Percentiles rank a stretch among this genome's conserved stretches.
Evolutionary conservation across 164 flowering plant genomes (phyloP).

Genomic region (Dillenia suffruticosa): DNA sequence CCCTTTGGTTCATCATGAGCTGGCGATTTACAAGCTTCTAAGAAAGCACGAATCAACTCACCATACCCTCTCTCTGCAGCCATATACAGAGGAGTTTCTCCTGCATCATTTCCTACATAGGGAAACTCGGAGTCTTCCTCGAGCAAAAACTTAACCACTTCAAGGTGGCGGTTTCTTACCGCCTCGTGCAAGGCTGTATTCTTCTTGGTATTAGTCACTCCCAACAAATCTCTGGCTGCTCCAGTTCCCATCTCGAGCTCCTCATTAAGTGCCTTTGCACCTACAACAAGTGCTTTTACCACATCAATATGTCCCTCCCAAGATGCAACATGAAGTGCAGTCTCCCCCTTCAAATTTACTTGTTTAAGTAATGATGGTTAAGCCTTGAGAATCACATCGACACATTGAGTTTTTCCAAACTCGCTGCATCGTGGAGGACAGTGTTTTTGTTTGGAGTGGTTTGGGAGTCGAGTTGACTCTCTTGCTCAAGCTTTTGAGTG

Average conservation of each 20-base stretch:
- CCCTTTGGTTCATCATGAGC: background rate
- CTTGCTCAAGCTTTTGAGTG: too few species aligned
- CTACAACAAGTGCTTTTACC: background rate
- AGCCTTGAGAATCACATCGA: background rate
- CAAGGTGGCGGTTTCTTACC: background rate
- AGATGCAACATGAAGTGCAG: constrained; percentile 6
- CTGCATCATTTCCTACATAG: background rate
- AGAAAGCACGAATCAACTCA: background rate
- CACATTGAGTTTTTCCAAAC: constrained; percentile 1
- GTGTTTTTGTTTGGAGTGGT: constrained; percentile 1
- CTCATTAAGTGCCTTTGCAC: background rate
- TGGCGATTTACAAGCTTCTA: background rate
- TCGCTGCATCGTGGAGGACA: constrained; percentile 5
- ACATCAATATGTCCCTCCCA: background rate
- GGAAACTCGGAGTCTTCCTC: background rate
- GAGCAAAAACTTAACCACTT: constrained; percentile 3
- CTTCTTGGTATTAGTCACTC: constrained; percentile 2
- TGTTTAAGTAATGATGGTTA: background rate
- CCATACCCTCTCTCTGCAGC: constrained; percentile 2
- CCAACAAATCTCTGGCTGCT: background rate
- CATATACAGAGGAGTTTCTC: constrained; percentile 4
- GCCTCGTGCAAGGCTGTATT: constrained; percentile 14
- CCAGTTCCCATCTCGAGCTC: background rate
- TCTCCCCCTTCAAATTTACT: background rate
- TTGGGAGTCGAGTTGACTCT: too few species aligned